Percentiles rank a stretch among this genome's conserved stretches.
Conservation (phyloP, 2,329 filamentous ascomycete genomes). For the Pezicula carpinea region DNA sequence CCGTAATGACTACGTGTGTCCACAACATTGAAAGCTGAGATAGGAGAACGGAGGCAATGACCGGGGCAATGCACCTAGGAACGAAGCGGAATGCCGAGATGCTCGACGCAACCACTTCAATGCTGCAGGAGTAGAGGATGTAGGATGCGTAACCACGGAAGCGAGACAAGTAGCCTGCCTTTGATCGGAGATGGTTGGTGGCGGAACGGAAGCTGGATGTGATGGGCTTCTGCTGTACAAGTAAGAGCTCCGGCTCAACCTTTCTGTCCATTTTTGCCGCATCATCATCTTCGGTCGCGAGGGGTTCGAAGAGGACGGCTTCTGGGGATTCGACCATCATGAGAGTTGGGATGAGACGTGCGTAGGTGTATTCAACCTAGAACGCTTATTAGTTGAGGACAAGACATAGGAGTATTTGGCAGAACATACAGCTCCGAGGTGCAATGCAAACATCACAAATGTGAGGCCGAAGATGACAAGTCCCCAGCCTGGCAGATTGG, state of each 20-base stretch:
- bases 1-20: slow-evolving; percentile 82
- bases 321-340: slow-evolving; percentile 58
- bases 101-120: slow-evolving; percentile 27
- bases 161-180: slow-evolving; percentile 59
- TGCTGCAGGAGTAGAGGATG: slow-evolving; percentile 40
- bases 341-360: slow-evolving; percentile 54
- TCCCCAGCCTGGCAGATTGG: too few relatives aligned
- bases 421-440: slow-evolving; percentile 8
- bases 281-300: slow-evolving; percentile 28
- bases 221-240: slow-evolving; percentile 51
- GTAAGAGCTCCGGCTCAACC: slow-evolving; percentile 34
- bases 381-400: slow-evolving; percentile 10
- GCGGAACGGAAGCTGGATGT: slow-evolving; percentile 56
- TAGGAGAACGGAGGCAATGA: slow-evolving; percentile 55
- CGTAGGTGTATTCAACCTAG: slow-evolving; percentile 52
- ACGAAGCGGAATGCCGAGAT: slow-evolving; percentile 37
- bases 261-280: slow-evolving; percentile 25
- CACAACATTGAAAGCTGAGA: slow-evolving; percentile 70
- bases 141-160: slow-evolving; percentile 63
- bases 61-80: slow-evolving; percentile 41
- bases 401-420: slow-evolving; percentile 8
- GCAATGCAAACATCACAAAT: background rate
- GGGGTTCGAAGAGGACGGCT: slow-evolving; percentile 43
- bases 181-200: slow-evolving; percentile 54
- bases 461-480: background rate